Evolutionary conservation across 202 grass and related monocot species (phyloP).

Genomic region (Dendrocalamus latiflorus): DNA sequence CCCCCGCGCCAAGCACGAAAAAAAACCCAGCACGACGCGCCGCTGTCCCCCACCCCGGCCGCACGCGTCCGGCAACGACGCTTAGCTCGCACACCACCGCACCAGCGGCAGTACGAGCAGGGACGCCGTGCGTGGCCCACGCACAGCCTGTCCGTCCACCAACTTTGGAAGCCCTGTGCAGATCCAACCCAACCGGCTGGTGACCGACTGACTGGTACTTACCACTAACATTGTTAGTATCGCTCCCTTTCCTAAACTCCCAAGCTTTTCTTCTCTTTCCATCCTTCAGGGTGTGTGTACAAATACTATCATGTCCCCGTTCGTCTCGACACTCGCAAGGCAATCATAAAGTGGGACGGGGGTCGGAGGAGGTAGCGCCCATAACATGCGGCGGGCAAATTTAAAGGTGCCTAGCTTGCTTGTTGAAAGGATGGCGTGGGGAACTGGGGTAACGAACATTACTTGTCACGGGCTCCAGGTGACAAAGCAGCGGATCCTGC

Average conservation of each 20-base stretch:
- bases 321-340: not conserved
- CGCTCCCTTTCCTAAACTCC: slow-evolving; percentile 28
- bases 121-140: not conserved
- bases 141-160: slow-evolving; percentile 8
- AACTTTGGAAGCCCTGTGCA: slow-evolving; percentile 28
- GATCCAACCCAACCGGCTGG: not conserved
- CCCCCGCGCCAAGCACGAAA: not conserved
- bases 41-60: not conserved
- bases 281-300: not conserved
- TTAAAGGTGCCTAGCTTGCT: not conserved
- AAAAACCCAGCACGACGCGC: not conserved
- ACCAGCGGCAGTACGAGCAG: not conserved
- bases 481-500: slow-evolving; percentile 35
- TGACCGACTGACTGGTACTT: not conserved
- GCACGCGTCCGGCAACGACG: not conserved
- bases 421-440: not conserved
- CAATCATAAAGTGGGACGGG: not conserved
- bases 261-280: slow-evolving; percentile 12
- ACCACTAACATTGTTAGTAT: not conserved
- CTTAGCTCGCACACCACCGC: not conserved
- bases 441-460: slow-evolving; percentile 23
- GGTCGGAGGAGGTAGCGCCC: not conserved
- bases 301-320: not conserved
- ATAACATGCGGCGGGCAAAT: not conserved
- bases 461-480: slow-evolving; percentile 43